A percentile compares a stretch with the other conserved stretches of the same genome.
Evolutionary conservation across 768 basidiomycete species (phyloP).

Genomic region (Hygrocybe coccinea): DNA sequence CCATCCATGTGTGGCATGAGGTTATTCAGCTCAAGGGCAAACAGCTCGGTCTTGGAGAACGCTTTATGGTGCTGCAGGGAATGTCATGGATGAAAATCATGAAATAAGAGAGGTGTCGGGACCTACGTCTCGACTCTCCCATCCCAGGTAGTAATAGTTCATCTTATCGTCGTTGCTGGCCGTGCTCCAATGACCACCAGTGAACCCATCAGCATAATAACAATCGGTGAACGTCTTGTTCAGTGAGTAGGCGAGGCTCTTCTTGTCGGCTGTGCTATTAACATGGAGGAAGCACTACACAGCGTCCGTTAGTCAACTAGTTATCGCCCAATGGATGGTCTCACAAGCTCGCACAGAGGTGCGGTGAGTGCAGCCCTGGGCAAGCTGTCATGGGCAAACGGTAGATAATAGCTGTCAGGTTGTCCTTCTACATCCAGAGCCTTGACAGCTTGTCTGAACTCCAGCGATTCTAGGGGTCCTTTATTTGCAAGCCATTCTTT

Average conservation of each 20-base stretch:
- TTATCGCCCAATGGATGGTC: neutral
- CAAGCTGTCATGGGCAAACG: conserved; percentile 14
- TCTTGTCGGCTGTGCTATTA: conserved; percentile 7
- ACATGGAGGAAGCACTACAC: conserved; percentile 11
- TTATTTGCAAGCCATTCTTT: conserved; percentile 19
- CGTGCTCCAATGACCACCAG: conserved; percentile 19
- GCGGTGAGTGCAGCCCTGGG: conserved; percentile 18
- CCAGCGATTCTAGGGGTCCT: conserved; percentile 5
- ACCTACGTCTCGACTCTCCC: conserved; percentile 18
- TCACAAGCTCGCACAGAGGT: conserved; percentile 20
- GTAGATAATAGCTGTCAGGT: conserved; percentile 11
- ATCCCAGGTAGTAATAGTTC: conserved; percentile 20
- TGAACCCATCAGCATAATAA: conserved; percentile 18
- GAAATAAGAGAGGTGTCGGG: neutral
- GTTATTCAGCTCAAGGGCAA: conserved; percentile 18
- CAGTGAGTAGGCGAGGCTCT: conserved; percentile 12
- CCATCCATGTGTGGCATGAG: conserved; percentile 16
- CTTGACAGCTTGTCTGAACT: conserved; percentile 16
- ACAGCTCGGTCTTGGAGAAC: conserved; percentile 16
- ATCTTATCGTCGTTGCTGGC: conserved; percentile 17
- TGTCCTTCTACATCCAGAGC: conserved; percentile 12
- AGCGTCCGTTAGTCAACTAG: neutral
- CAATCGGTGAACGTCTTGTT: conserved; percentile 23
- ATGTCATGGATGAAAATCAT: neutral
- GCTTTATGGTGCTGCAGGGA: conserved; percentile 13